Evolutionary conservation across 352 stramenopile species (phyloP).

Genomic region (Pythium plurisporium): DNA sequence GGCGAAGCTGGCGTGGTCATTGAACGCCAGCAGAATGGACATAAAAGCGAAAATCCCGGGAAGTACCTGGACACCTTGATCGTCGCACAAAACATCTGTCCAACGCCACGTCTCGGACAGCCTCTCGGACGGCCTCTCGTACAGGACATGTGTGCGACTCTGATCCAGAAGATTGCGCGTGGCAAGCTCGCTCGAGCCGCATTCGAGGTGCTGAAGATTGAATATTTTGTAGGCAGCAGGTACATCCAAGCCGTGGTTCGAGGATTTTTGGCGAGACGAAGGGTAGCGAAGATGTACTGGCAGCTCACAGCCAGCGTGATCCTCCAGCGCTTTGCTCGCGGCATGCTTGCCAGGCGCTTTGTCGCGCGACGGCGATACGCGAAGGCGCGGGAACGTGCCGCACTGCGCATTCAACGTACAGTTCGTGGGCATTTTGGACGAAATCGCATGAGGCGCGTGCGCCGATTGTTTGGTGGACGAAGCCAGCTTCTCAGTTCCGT

Average conservation of each 20-base stretch:
- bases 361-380: slow-evolving; percentile 21
- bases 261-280: slow-evolving; percentile 58
- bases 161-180: slow-evolving; percentile 73
- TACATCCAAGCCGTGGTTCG: slow-evolving; percentile 72
- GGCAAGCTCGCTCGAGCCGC: slow-evolving; percentile 59
- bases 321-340: slow-evolving; percentile 52
- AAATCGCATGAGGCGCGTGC: slow-evolving; percentile 51
- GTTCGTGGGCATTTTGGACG: slow-evolving; percentile 56
- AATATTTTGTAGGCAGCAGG: slow-evolving; percentile 65
- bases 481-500: slow-evolving; percentile 16
- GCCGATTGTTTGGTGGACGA: slow-evolving; percentile 33
- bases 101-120: too few species aligned
- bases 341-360: slow-evolving; percentile 42
- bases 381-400: slow-evolving; percentile 20
- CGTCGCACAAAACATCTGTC: too few species aligned
- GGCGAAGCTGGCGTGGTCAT: neutral
- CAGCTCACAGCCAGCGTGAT: slow-evolving; percentile 49
- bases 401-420: slow-evolving; percentile 47
- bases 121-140: too few species aligned
- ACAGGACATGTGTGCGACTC: slow-evolving; percentile 63
- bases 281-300: slow-evolving; percentile 65
- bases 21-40: too few species aligned
- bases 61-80: too few species aligned
- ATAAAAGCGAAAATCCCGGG: too few species aligned
- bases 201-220: slow-evolving; percentile 56